Evolutionary conservation across 108 stramenopile genomes (phyloP), one percentile per base, ranked within the genome.

Genomic region (Pseudonitzschia delicatissima): DNA sequence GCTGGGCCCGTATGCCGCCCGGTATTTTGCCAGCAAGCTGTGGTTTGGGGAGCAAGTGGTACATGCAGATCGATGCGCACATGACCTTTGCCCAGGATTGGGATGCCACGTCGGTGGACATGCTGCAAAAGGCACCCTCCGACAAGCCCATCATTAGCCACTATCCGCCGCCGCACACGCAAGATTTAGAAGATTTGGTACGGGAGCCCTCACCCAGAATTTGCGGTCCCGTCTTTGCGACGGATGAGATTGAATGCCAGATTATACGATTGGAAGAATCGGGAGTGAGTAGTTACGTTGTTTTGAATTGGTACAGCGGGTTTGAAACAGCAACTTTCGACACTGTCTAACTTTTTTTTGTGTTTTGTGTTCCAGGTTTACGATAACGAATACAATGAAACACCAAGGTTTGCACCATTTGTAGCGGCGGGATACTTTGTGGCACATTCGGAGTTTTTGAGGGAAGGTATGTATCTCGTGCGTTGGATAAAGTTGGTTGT

Each of bases 21-120:
- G 96, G 47, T 97, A 89, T 66, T 87, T 96, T 81, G 86, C 87
- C 13, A 82, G 83, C 51, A 97, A 96, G 71, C 71, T 98, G 35
- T 98, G 96, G 95, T 69, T 86, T 64, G 97, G 96, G n/a, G 95
- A 98, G 71, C 64, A 77, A 57, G n/a, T 98, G 87, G 85, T 98
- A 87, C 77, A 92, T 98, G 90, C 97, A 98, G 69, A 94, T 87
- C 26, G 97, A 98, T 81, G 87, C 96, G 6, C 97, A 98, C 78
- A 95, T 90, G 88, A 77, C 76, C 3, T 76, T 74, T 78, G 66
- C 66, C 0, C 66, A 82, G 51, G 74, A 88, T 64, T 98, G 98
- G 98, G 98, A 98, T 77, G 82, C 65, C 17, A 72, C 74, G 40
- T 79, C 89, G 11, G 79, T 94, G 23, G 66, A 86, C 18, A 93